Conservation (phyloP, 192 early-diverging fungal species). For the Entophlyctis luteolus region DNA sequence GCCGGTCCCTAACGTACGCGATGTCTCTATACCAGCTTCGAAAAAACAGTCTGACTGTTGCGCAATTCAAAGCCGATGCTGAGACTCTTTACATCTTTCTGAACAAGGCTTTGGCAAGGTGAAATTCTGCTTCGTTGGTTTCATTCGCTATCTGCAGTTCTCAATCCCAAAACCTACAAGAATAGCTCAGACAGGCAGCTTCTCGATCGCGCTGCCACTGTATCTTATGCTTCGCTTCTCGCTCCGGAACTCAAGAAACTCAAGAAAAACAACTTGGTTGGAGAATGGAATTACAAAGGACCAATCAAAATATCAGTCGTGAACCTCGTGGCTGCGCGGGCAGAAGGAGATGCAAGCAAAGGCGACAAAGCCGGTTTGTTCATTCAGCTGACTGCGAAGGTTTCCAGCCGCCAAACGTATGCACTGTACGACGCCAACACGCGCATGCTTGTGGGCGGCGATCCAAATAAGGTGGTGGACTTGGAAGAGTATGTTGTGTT, state of each 20-base stretch:
- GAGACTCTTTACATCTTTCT: not conserved
- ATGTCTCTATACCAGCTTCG: constrained; percentile 1
- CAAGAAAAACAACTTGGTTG: not conserved
- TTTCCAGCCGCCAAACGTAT: constrained; percentile 12
- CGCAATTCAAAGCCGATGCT: constrained; percentile 4
- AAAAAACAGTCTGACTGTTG: not conserved
- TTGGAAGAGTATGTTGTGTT: constrained; percentile 24
- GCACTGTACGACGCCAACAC: constrained; percentile 2
- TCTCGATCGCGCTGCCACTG: not conserved
- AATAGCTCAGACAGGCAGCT: not conserved
- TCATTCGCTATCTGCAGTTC: too few species aligned
- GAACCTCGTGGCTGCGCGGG: not conserved
- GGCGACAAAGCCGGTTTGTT: not conserved
- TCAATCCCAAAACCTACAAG: too few species aligned
- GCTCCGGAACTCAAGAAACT: constrained; percentile 20
- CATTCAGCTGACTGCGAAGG: constrained; percentile 6
- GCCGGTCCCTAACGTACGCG: constrained; percentile 6
- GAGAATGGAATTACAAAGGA: constrained; percentile 2
- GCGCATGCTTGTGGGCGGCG: constrained; percentile 19
- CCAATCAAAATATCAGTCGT: not conserved
- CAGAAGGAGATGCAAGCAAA: not conserved
- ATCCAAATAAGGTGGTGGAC: constrained; percentile 10
- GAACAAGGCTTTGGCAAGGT: constrained; percentile 21
- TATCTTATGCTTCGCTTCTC: not conserved
- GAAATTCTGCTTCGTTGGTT: too few species aligned